These are phyloP conservation scores for Catharanthus roseus DNA, from an alignment of 257 asterid species.

Conservation along the genomic window DNA sequence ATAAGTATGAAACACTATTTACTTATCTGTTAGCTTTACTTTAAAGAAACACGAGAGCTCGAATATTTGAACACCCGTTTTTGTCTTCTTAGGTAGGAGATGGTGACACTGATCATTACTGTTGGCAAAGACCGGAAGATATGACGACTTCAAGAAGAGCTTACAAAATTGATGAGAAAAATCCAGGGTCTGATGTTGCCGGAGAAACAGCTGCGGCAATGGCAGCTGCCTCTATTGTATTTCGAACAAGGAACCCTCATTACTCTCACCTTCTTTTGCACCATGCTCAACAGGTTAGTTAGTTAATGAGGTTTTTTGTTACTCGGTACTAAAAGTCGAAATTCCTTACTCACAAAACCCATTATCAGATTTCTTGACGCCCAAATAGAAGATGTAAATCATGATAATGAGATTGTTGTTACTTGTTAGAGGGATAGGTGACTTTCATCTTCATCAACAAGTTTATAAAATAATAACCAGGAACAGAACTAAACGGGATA, in stretches of 20 bases:
- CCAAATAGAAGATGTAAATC: too few species aligned
- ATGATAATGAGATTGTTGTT: too few species aligned
- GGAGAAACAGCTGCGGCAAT: constrained; percentile 81
- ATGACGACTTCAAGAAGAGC: constrained; percentile 78
- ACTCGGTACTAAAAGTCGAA: too few species aligned
- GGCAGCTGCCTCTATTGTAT: constrained; percentile 80
- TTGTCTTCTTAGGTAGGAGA: constrained; percentile 82
- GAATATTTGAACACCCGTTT: too few species aligned
- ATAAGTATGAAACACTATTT: too few species aligned
- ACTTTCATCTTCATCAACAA: constrained; percentile 15
- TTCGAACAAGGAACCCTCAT: constrained; percentile 40
- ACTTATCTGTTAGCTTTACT: too few species aligned
- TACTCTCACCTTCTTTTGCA: constrained; percentile 58
- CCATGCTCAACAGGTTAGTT: constrained; percentile 62
- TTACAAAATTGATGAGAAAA: constrained; percentile 59
- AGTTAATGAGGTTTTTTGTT: constrained; percentile 26
- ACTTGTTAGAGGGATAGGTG: constrained; percentile 28
- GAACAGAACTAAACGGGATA: too few species aligned
- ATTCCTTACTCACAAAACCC: too few species aligned
- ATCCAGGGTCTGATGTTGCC: constrained; percentile 71
- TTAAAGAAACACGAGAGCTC: too few species aligned
- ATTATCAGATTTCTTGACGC: too few species aligned
- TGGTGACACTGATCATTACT: constrained; percentile 72
- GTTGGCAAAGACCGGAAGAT: constrained; percentile 91
- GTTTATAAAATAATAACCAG: too few species aligned